phyloP scores from a whole-genome alignment of 441 rosid genomes.

The Capsella rubella region DNA sequence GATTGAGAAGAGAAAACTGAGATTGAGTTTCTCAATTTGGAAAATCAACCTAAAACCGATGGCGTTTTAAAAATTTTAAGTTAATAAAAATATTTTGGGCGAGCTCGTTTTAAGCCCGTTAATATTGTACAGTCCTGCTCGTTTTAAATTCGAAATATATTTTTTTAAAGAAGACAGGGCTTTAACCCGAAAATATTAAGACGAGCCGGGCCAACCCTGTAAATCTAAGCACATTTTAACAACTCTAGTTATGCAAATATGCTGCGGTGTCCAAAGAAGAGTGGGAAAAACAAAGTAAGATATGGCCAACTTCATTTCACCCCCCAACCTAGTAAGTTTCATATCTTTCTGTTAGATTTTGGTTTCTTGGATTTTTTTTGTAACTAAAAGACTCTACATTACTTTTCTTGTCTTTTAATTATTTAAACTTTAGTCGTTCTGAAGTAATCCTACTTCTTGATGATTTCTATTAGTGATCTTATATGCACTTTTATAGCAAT shows the following conservation, averaged over 20 bases:
- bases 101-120: too few species aligned
- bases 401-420: neutral
- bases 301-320: constrained; percentile 95
- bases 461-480: neutral
- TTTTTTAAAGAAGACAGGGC: too few species aligned
- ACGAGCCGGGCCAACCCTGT: too few species aligned
- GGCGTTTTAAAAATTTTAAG: too few species aligned
- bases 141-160: too few species aligned
- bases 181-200: too few species aligned
- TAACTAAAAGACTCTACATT: neutral
- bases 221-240: too few species aligned
- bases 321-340: constrained; percentile 82
- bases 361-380: neutral
- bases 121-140: too few species aligned
- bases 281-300: constrained; percentile 90
- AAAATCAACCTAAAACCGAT: too few species aligned
- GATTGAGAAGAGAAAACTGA: too few species aligned
- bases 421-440: neutral
- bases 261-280: constrained; percentile 83
- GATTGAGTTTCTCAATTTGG: too few species aligned
- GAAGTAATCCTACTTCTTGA: neutral
- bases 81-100: too few species aligned
- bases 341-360: constrained; percentile 7
- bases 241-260: constrained; percentile 64
- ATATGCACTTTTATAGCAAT: constrained; percentile 14